Percentiles rank a stretch among this genome's conserved stretches.
Conservation (phyloP, 164 flowering plant species). For the Chimonanthus salicifolius region DNA sequence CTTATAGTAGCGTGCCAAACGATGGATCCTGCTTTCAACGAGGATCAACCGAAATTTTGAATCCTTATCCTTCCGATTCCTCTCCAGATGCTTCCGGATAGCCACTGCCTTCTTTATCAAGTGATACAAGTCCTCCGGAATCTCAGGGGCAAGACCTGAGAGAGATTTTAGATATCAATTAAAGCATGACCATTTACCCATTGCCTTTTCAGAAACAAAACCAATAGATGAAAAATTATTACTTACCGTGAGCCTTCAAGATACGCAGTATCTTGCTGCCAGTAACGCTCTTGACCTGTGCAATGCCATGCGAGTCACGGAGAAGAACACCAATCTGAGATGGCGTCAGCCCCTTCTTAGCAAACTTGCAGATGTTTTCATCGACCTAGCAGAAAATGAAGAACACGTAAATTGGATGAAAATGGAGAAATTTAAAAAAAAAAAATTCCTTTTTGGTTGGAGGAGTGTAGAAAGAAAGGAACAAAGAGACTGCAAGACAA, state of each 20-base stretch:
- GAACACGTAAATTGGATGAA: background rate
- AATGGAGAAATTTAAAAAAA: background rate
- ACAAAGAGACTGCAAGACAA: background rate
- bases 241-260: slow-evolving; percentile 42
- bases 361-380: slow-evolving; percentile 51
- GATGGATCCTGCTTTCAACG: slow-evolving; percentile 39
- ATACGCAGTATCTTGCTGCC: slow-evolving; percentile 49
- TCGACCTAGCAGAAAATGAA: slow-evolving; percentile 26
- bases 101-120: slow-evolving; percentile 37
- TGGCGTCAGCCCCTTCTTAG: slow-evolving; percentile 54
- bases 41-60: slow-evolving; percentile 38
- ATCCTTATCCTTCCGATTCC: slow-evolving; percentile 40
- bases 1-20: slow-evolving; percentile 37
- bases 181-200: background rate
- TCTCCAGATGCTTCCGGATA: slow-evolving; percentile 37
- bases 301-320: slow-evolving; percentile 56
- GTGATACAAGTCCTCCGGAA: slow-evolving; percentile 35
- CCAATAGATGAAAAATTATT: background rate
- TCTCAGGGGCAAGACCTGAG: slow-evolving; percentile 36
- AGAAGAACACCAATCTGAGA: slow-evolving; percentile 53
- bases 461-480: background rate
- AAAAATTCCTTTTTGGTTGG: too few relatives aligned
- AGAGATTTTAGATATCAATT: background rate
- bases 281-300: slow-evolving; percentile 46
- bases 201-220: background rate